Conservation (phyloP, 2,329 filamentous ascomycete species). For the Tricladium varicosporioides region DNA sequence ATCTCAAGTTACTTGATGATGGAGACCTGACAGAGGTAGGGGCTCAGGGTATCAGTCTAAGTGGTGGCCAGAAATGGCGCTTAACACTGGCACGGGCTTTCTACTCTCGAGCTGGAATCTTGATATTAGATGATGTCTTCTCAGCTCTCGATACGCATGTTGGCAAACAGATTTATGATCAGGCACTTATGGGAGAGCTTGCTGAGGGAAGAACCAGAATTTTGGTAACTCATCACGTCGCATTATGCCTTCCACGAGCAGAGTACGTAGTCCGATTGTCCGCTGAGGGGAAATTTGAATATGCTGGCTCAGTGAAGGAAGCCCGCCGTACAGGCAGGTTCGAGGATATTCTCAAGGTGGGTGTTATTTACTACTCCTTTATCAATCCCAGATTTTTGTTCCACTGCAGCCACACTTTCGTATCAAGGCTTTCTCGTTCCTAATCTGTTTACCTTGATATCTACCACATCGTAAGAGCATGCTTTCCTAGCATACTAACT, state of each 20-base stretch:
- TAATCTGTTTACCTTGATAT: neutral
- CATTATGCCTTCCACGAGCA: slow-evolving; percentile 66
- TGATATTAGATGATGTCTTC: slow-evolving; percentile 82
- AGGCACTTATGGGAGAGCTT: slow-evolving; percentile 70
- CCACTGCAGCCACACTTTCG: too few species aligned
- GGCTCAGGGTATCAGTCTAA: slow-evolving; percentile 80
- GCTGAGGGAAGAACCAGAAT: slow-evolving; percentile 70
- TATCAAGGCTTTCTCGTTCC: neutral
- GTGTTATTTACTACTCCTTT: neutral
- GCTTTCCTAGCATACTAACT: slow-evolving; percentile 49
- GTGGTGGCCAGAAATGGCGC: slow-evolving; percentile 80
- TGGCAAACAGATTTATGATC: slow-evolving; percentile 74
- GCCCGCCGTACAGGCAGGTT: slow-evolving; percentile 41
- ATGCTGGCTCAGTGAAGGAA: slow-evolving; percentile 61
- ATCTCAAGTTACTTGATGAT: slow-evolving; percentile 72
- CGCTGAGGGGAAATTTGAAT: slow-evolving; percentile 65
- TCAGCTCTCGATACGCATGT: slow-evolving; percentile 79
- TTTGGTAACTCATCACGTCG: slow-evolving; percentile 77
- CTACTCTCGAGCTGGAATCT: slow-evolving; percentile 73
- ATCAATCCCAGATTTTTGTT: too few species aligned
- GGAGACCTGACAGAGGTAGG: slow-evolving; percentile 81
- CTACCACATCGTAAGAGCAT: too few species aligned
- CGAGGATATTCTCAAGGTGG: neutral
- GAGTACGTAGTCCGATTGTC: slow-evolving; percentile 74
- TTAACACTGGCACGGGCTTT: slow-evolving; percentile 77